A percentile compares a stretch with the other conserved stretches of the same genome.
phyloP scores from a whole-genome alignment of 2,329 filamentous ascomycete genomes.

The Colletotrichum liriopes region DNA sequence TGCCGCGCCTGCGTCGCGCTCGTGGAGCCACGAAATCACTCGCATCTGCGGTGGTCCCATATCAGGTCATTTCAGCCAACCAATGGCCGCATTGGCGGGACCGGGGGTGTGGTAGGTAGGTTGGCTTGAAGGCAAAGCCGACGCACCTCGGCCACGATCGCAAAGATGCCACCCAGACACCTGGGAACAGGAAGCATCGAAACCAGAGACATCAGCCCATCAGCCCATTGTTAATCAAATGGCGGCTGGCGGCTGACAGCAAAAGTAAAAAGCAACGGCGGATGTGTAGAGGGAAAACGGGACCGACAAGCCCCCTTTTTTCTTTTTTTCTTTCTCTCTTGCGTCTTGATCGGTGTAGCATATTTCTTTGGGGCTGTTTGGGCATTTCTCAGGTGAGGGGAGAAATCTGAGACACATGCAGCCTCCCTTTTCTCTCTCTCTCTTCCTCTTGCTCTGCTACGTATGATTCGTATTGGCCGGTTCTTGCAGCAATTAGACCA shows the following conservation, averaged over 20 bases:
- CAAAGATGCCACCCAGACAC: background rate
- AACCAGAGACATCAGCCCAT: slow-evolving; percentile 20
- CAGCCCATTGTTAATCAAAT: slow-evolving; percentile 24
- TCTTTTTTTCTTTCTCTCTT: background rate
- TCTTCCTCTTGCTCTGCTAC: background rate
- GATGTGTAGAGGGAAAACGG: background rate
- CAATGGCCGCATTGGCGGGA: slow-evolving; percentile 37
- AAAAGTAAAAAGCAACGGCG: background rate
- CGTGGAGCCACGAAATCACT: slow-evolving; percentile 33
- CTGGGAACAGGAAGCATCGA: slow-evolving; percentile 17
- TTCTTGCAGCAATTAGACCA: background rate
- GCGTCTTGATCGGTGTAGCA: background rate
- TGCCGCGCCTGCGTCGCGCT: slow-evolving; percentile 12
- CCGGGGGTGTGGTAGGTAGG: slow-evolving; percentile 13
- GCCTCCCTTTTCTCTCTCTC: slow-evolving; percentile 8
- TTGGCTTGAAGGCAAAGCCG: background rate
- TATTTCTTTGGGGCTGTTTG: background rate
- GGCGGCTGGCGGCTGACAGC: background rate
- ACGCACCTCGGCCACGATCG: background rate
- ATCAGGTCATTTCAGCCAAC: slow-evolving; percentile 37
- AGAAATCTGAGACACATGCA: slow-evolving; percentile 27
- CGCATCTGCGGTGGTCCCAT: slow-evolving; percentile 31
- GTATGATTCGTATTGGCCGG: background rate
- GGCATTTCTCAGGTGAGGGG: slow-evolving; percentile 5
- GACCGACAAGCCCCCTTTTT: background rate